Conservation (phyloP, 1,284 basidiomycete species). For the Kwoniella shivajii region DNA sequence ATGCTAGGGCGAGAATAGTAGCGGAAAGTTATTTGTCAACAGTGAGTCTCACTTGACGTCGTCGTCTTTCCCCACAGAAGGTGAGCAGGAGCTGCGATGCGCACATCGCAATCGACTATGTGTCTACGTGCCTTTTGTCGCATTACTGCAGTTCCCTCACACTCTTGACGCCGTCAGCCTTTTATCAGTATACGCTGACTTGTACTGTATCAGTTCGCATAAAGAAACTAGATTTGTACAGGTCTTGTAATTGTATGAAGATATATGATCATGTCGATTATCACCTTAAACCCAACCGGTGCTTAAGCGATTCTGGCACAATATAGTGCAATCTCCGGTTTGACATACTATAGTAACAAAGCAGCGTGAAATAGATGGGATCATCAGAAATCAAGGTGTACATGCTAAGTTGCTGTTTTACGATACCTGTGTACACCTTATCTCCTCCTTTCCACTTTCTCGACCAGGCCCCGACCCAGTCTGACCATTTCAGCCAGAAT, state of each 20-base stretch:
- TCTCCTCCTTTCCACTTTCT: conserved; percentile 51
- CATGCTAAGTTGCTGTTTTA: background rate
- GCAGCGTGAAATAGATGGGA: too few species aligned
- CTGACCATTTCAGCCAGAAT: conserved; percentile 78
- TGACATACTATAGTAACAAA: too few species aligned
- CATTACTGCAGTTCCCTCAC: too few species aligned
- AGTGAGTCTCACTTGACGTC: conserved; percentile 33
- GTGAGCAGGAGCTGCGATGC: too few species aligned
- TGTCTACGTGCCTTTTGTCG: too few species aligned
- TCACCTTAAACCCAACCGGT: too few species aligned
- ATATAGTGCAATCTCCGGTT: too few species aligned
- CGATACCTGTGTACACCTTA: background rate
- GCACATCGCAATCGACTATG: too few species aligned
- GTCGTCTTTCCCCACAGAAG: background rate
- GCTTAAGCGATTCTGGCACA: too few species aligned
- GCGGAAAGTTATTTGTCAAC: conserved; percentile 66
- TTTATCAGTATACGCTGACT: background rate
- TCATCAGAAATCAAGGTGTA: too few species aligned
- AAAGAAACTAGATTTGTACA: conserved; percentile 6
- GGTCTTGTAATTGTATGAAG: conserved; percentile 11
- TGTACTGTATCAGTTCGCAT: conserved; percentile 15
- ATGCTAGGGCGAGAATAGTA: conserved; percentile 94
- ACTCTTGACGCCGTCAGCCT: too few species aligned
- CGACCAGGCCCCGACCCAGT: conserved; percentile 72
- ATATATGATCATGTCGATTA: too few species aligned